Conservation (phyloP, 768 basidiomycete genomes). For the Brasilioporus rufonigricans region DNA sequence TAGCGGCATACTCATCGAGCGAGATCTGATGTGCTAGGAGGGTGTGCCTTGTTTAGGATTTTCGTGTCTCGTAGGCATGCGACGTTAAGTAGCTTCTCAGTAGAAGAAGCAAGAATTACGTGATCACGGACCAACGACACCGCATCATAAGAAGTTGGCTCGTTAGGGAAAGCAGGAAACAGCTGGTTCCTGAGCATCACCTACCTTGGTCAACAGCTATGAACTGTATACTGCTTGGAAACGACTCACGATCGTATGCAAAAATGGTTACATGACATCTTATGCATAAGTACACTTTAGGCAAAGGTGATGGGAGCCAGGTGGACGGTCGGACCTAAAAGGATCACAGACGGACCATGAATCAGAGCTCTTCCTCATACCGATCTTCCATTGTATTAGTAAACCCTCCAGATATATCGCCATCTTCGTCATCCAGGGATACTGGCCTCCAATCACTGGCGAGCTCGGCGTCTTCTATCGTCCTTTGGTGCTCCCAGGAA, state of each 20-base stretch:
- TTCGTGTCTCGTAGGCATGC: background rate
- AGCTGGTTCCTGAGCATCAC: slow-evolving; percentile 3
- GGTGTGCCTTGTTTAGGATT: background rate
- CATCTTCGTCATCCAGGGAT: slow-evolving; percentile 27
- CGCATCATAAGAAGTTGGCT: slow-evolving; percentile 6
- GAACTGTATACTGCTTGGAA: background rate
- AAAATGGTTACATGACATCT: slow-evolving; percentile 11
- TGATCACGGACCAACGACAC: slow-evolving; percentile 24
- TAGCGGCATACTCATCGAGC: too few species aligned
- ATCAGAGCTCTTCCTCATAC: slow-evolving; percentile 32
- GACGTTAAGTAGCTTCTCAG: too few species aligned
- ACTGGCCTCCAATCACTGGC: slow-evolving; percentile 47
- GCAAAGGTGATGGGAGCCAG: background rate
- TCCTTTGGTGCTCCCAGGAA: slow-evolving; percentile 7
- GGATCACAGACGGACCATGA: slow-evolving; percentile 5
- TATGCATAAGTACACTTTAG: background rate
- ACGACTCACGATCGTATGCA: slow-evolving; percentile 4
- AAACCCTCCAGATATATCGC: slow-evolving; percentile 13
- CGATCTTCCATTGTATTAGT: slow-evolving; percentile 18
- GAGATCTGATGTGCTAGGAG: background rate
- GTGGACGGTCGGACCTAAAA: slow-evolving; percentile 3
- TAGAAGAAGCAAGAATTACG: slow-evolving; percentile 3
- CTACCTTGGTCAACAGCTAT: background rate
- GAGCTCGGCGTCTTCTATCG: slow-evolving; percentile 32
- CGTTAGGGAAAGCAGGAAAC: background rate